These are phyloP conservation scores for Zymoseptoria tritici DNA, from an alignment of 2,329 filamentous ascomycete genomes.

Conservation along the genomic window DNA sequence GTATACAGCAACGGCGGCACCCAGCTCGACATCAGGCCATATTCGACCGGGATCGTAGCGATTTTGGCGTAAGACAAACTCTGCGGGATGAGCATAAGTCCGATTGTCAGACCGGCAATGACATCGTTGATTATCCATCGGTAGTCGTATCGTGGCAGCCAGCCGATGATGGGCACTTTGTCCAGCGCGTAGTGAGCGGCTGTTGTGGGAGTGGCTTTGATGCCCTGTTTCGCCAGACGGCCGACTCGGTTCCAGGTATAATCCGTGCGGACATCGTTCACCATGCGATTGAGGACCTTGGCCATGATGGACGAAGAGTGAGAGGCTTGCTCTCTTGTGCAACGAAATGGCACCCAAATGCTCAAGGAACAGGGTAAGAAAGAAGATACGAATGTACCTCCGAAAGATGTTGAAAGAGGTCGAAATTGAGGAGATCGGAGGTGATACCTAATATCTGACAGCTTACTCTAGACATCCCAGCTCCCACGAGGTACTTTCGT, in stretches of 20 bases:
- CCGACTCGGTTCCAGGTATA: conserved; percentile 23
- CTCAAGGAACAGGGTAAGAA: background rate
- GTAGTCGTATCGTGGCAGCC: conserved; percentile 55
- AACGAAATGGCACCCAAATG: background rate
- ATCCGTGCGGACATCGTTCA: conserved; percentile 16
- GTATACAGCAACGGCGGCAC: conserved; percentile 51
- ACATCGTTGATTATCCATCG: conserved; percentile 56
- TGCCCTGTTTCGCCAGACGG: conserved; percentile 27
- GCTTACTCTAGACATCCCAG: background rate
- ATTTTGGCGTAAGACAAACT: conserved; percentile 57
- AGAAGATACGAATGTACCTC: background rate
- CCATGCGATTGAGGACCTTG: conserved; percentile 6
- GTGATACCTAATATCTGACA: background rate
- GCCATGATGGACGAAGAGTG: background rate
- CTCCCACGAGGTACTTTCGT: background rate
- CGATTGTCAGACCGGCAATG: conserved; percentile 55
- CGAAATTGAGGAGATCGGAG: background rate
- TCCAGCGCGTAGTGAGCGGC: conserved; percentile 50
- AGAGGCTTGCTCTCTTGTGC: background rate
- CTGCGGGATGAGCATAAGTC: conserved; percentile 48
- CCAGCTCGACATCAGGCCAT: conserved; percentile 55
- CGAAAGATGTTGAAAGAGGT: background rate
- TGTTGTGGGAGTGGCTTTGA: conserved; percentile 43
- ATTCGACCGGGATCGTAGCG: conserved; percentile 53
- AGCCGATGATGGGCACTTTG: conserved; percentile 55